phyloP scores from a whole-genome alignment of 1,139 yeast genomes.

The Magnusiomyces clavatus region DNA sequence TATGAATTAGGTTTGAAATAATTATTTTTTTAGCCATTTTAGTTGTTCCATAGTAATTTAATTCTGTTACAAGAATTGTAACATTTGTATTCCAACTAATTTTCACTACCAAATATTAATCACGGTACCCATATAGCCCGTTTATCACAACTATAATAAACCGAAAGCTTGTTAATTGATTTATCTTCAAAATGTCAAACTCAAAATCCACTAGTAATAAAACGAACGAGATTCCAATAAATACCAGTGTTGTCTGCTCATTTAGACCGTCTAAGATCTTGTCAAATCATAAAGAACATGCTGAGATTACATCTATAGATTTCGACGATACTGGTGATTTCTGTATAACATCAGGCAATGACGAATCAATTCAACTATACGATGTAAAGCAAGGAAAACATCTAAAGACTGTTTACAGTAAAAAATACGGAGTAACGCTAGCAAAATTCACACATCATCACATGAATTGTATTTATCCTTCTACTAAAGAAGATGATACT shows the following conservation, averaged over 20 bases:
- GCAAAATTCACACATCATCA: constrained; percentile 79
- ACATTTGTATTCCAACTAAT: too few species aligned
- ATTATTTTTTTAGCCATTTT: too few species aligned
- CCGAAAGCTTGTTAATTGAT: too few species aligned
- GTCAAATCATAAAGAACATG: constrained; percentile 41
- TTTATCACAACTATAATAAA: too few species aligned
- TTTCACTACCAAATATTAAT: too few species aligned
- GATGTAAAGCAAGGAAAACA: constrained; percentile 61
- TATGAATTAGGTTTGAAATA: too few species aligned
- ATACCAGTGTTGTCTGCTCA: constrained; percentile 39
- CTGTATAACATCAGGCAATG: constrained; percentile 60
- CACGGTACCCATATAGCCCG: too few species aligned
- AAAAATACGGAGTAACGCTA: constrained; percentile 85
- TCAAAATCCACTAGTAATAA: background rate
- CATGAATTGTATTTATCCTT: constrained; percentile 70
- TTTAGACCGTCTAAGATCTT: constrained; percentile 54
- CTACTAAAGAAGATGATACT: constrained; percentile 60
- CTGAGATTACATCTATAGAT: constrained; percentile 70
- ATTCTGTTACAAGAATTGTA: too few species aligned
- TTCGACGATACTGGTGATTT: constrained; percentile 82
- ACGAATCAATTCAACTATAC: constrained; percentile 77
- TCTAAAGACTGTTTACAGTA: constrained; percentile 54
- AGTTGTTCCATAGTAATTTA: too few species aligned
- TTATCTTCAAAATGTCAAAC: too few species aligned
- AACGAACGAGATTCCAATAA: constrained; percentile 26